Evolutionary conservation across 1,284 basidiomycete species (phyloP).

Genomic region (Trichosporon ovoides): DNA sequence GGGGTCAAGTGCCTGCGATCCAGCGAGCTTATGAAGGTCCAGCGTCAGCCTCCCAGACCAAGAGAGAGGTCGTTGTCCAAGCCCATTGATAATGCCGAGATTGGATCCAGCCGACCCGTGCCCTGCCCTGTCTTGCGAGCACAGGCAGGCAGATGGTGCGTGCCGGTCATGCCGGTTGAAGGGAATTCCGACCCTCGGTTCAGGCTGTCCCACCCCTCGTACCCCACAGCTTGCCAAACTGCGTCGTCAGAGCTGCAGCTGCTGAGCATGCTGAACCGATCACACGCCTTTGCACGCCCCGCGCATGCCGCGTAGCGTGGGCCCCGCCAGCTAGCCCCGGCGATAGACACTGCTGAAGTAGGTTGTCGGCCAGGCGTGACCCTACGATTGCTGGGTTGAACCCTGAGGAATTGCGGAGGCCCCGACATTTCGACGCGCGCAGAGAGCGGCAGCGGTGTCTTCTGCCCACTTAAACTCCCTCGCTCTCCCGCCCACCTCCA

Average conservation of each 20-base stretch:
- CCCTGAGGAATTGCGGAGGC: conserved; percentile 3
- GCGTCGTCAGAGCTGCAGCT: neutral
- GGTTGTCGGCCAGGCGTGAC: no score
- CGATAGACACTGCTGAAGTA: no score
- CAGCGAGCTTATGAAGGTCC: neutral
- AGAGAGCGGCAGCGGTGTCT: neutral
- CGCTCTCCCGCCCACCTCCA: no score
- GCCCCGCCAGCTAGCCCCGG: neutral
- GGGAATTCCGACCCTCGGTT: no score
- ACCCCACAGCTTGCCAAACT: neutral
- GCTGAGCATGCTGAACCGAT: no score
- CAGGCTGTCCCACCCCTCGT: neutral
- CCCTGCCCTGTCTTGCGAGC: no score
- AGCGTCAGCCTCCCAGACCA: neutral
- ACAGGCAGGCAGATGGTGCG: neutral
- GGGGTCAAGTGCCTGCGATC: neutral
- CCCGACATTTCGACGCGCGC: neutral
- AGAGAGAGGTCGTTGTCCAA: neutral
- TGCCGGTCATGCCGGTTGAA: neutral
- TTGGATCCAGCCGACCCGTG: neutral
- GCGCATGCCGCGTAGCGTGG: neutral
- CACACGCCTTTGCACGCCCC: no score
- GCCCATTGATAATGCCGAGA: neutral
- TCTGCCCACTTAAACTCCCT: neutral
- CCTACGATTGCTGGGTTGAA: neutral